phyloP scores from a whole-genome alignment of 164 flowering plant species.

The Vitis labrusca region DNA sequence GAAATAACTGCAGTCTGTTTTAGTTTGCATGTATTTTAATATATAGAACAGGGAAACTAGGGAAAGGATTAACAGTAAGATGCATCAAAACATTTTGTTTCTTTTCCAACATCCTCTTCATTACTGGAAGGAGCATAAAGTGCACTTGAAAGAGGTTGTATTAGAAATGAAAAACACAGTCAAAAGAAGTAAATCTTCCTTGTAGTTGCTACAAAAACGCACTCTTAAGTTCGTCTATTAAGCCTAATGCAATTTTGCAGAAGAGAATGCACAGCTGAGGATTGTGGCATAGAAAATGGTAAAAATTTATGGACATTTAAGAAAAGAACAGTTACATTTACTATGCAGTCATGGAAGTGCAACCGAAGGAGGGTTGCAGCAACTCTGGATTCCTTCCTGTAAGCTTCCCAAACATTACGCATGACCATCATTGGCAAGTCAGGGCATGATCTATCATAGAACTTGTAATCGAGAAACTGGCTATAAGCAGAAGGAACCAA shows the following conservation, averaged over 20 bases:
- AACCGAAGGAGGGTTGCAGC: slow-evolving; percentile 61
- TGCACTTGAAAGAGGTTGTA: too few relatives aligned
- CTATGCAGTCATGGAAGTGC: slow-evolving; percentile 60
- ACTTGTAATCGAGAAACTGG: slow-evolving; percentile 22
- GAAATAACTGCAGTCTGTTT: too few relatives aligned
- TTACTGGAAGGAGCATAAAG: too few relatives aligned
- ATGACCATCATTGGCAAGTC: slow-evolving; percentile 31
- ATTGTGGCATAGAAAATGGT: background rate
- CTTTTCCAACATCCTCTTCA: too few relatives aligned
- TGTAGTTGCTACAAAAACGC: too few relatives aligned
- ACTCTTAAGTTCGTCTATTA: too few relatives aligned
- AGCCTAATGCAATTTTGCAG: too few relatives aligned
- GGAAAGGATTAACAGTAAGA: too few relatives aligned
- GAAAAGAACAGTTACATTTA: slow-evolving; percentile 30
- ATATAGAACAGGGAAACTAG: too few relatives aligned
- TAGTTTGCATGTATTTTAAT: too few relatives aligned
- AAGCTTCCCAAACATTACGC: slow-evolving; percentile 35
- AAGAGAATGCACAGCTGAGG: background rate
- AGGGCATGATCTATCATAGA: slow-evolving; percentile 47
- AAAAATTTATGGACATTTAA: background rate
- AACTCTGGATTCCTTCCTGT: slow-evolving; percentile 43
- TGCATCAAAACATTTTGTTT: too few relatives aligned
- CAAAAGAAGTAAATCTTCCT: background rate
- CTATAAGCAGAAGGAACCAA: slow-evolving; percentile 10
- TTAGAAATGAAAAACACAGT: background rate